These are phyloP conservation scores for Exophiala viscosa DNA, from an alignment of 2,329 filamentous ascomycete species.

Conservation along the genomic window DNA sequence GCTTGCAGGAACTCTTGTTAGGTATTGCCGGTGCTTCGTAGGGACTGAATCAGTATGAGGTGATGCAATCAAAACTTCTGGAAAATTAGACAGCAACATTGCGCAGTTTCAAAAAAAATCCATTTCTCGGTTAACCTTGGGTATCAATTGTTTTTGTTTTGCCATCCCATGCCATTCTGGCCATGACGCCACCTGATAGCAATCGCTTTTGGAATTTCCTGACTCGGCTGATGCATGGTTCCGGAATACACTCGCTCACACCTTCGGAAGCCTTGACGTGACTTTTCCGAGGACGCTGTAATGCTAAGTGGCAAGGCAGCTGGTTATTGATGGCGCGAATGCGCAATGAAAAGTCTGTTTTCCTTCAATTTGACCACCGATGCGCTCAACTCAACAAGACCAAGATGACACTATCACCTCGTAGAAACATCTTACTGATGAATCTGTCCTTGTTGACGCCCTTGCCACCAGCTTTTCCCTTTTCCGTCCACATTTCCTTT, in stretches of 20 bases:
- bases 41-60: background rate
- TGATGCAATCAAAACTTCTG: too few species aligned
- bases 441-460: conserved; percentile 98
- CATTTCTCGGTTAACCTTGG: background rate
- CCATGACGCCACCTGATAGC: too few species aligned
- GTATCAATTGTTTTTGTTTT: background rate
- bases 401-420: conserved; percentile 83
- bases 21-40: conserved; percentile 62
- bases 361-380: background rate
- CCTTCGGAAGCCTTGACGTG: too few species aligned
- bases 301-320: too few species aligned
- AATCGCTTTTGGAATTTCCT: too few species aligned
- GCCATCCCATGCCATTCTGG: too few species aligned
- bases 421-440: conserved; percentile 94
- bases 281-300: too few species aligned
- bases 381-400: conserved; percentile 69
- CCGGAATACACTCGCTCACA: too few species aligned
- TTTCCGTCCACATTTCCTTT: conserved; percentile 99
- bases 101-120: background rate
- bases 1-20: conserved; percentile 78
- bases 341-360: background rate
- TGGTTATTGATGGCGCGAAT: too few species aligned
- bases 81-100: background rate
- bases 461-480: conserved; percentile 77
- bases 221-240: too few species aligned